Evolutionary conservation across 139 green algal genomes (phyloP), one percentile per base, ranked within the genome.

Genomic region (Dunaliella sp.): DNA sequence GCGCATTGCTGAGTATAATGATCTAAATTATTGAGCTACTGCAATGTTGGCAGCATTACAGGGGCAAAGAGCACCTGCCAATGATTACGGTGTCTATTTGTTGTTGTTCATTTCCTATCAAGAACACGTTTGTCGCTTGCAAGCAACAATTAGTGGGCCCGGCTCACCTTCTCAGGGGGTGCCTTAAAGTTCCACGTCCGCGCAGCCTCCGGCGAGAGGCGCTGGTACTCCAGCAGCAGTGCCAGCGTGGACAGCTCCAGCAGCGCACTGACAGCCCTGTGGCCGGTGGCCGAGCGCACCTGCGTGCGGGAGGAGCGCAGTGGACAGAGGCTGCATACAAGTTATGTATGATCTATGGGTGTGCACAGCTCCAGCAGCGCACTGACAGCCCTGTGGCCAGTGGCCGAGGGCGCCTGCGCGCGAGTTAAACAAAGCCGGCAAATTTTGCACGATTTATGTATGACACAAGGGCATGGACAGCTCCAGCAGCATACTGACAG

Each of bases 181-280:
- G 31, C 30, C 31, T 81, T 81, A 12, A 81, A 38, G 31, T 33
- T 38, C 76, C 76, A 81, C 12, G 76, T 31, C 33, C n/a, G 76
- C 28, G 76, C 76, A 81, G 76, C 12, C 76, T 81, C 76, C 37
- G n/a, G 76, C 31, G 76, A 34, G n/a, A 76, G 32, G 26, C 72
- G 38, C 22, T 85, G 72, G 1, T 79, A 34, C 37, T 88, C 81
- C 30, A 86, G 72, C 7, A 75, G 74, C 7, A 88, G 38, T 1
- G 86, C 86, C 38, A 88, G 7, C 1, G 74, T 81, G 31, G 86
- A 85, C 26, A 88, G 37, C 38, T 88, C 86, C 32, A 88, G 38
- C 38, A 88, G 59, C 35, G 84, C 74, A 22, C 75, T 24, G 0
- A 83, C 57, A 0, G 85, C 33, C 38, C 86, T 85, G 72, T 31